Percentiles rank a stretch among this genome's conserved stretches.
These are phyloP conservation scores for Tolypocladium ovalisporum DNA, from an alignment of 2,329 filamentous ascomycete species.

Conservation along the genomic window DNA sequence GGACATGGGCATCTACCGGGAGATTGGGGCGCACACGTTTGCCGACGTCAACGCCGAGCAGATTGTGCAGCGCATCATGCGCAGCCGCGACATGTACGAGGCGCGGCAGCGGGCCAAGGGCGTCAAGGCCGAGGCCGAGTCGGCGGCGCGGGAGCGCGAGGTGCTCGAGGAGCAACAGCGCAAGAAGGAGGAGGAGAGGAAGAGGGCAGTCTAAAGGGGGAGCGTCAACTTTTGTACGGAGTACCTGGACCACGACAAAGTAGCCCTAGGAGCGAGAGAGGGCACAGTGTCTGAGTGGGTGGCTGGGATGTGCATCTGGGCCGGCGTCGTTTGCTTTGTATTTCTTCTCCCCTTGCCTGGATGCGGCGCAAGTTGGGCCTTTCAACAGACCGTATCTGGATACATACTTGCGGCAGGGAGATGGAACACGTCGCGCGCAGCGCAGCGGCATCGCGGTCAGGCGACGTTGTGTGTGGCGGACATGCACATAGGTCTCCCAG, in stretches of 20 bases:
- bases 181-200: constrained; percentile 31
- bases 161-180: constrained; percentile 48
- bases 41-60: constrained; percentile 82
- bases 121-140: constrained; percentile 71
- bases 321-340: neutral
- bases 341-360: too few species aligned
- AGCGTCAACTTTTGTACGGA: neutral
- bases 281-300: neutral
- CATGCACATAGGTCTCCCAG: too few species aligned
- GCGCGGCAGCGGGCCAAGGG: constrained; percentile 85
- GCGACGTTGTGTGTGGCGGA: neutral
- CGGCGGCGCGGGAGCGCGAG: constrained; percentile 51
- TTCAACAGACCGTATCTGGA: neutral
- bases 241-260: too few species aligned
- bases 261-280: too few species aligned
- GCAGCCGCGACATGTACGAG: constrained; percentile 78
- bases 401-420: neutral
- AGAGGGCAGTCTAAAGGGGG: constrained; percentile 9
- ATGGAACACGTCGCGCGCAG: neutral
- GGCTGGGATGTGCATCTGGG: neutral
- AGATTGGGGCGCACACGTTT: constrained; percentile 69
- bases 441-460: neutral
- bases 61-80: constrained; percentile 85
- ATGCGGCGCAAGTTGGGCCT: neutral
- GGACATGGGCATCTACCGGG: constrained; percentile 70